phyloP scores from a whole-genome alignment of 192 early-diverging fungal species.

The Coemansia sp. region DNA sequence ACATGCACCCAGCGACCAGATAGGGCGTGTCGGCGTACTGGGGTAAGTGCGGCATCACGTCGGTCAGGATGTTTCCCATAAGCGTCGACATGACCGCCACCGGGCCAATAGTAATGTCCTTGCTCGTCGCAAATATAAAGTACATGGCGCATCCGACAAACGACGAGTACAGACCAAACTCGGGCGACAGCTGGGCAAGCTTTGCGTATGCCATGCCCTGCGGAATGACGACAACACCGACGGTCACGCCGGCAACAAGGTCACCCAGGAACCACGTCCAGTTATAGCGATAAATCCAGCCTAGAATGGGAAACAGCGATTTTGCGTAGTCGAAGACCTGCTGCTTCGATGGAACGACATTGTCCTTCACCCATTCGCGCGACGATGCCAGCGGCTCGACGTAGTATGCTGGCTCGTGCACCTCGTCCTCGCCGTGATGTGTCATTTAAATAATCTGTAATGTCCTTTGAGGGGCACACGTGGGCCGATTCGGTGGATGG shows the following conservation, averaged over 20 bases:
- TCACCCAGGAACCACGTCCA: slow-evolving; percentile 65
- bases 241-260: slow-evolving; percentile 68
- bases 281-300: slow-evolving; percentile 54
- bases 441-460: too few species aligned
- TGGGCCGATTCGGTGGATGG: too few species aligned
- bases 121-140: slow-evolving; percentile 69
- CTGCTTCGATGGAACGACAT: slow-evolving; percentile 20
- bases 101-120: slow-evolving; percentile 71
- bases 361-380: slow-evolving; percentile 30
- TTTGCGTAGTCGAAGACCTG: slow-evolving; percentile 17
- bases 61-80: slow-evolving; percentile 61
- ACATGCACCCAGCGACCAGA: slow-evolving; percentile 53
- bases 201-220: slow-evolving; percentile 75
- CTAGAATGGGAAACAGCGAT: slow-evolving; percentile 48
- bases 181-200: slow-evolving; percentile 65
- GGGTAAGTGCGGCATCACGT: slow-evolving; percentile 37
- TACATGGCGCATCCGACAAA: slow-evolving; percentile 71
- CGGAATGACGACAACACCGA: slow-evolving; percentile 71
- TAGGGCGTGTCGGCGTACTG: slow-evolving; percentile 57
- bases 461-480: too few species aligned
- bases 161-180: slow-evolving; percentile 75
- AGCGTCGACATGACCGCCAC: slow-evolving; percentile 78
- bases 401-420: slow-evolving; percentile 20
- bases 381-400: slow-evolving; percentile 45
- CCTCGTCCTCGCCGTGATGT: slow-evolving; percentile 8